Evolutionary conservation across 2,329 filamentous ascomycete genomes (phyloP).

Genomic region (Paraconiothyrium sp.): DNA sequence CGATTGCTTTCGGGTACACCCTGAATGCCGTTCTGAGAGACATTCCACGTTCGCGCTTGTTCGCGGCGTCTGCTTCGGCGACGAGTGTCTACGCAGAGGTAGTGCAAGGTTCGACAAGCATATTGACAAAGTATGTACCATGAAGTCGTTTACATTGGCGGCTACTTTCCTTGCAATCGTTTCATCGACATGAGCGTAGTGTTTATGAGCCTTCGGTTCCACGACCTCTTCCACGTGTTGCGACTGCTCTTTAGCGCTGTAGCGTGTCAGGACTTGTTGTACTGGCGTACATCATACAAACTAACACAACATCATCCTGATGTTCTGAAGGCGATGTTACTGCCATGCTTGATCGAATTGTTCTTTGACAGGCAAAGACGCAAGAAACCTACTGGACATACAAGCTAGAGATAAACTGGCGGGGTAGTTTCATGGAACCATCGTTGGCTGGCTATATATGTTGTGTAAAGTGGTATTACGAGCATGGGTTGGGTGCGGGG

Average conservation of each 20-base stretch:
- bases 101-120: too few relatives aligned
- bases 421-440: too few relatives aligned
- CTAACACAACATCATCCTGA: neutral
- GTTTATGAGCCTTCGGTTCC: neutral
- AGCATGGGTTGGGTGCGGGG: too few relatives aligned
- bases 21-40: conserved; percentile 11
- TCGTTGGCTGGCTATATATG: too few relatives aligned
- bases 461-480: too few relatives aligned
- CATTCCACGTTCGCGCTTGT: conserved; percentile 6
- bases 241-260: neutral
- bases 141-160: conserved; percentile 8
- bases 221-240: neutral
- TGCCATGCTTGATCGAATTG: neutral
- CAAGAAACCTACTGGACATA: too few relatives aligned
- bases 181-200: conserved; percentile 2
- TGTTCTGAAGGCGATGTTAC: neutral
- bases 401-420: too few relatives aligned
- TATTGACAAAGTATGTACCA: neutral
- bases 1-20: conserved; percentile 10
- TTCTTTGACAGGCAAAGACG: too few relatives aligned
- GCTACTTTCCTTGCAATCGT: neutral
- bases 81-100: neutral
- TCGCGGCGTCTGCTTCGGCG: conserved; percentile 10
- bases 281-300: too few relatives aligned
- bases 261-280: neutral